phyloP scores from a whole-genome alignment of 176 grass and related monocot genomes.

The Musa schizocarpa region DNA sequence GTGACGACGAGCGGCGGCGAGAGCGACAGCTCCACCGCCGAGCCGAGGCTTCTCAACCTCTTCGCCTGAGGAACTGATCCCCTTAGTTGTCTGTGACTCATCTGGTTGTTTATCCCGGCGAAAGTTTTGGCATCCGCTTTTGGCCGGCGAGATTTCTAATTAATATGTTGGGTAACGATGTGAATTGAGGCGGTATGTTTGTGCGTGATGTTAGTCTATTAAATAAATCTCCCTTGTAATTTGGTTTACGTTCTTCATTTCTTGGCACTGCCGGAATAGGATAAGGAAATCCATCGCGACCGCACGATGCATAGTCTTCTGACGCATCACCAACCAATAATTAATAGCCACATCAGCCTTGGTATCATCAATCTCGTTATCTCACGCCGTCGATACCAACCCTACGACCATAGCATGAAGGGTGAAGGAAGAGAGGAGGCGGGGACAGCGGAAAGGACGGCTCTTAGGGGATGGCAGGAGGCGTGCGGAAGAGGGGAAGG shows the following conservation, averaged over 20 bases:
- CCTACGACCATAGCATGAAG: no score
- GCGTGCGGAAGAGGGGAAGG: background rate
- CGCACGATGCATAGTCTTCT: no score
- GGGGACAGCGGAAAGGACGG: conserved; percentile 1
- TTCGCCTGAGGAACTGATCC: conserved; percentile 33
- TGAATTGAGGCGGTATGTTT: no score
- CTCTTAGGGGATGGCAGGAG: background rate
- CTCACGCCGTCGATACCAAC: background rate
- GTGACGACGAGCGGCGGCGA: conserved; percentile 38
- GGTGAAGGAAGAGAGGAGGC: background rate
- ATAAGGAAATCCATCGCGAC: no score
- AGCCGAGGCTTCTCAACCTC: conserved; percentile 55
- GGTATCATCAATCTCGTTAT: no score
- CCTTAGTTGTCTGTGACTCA: no score
- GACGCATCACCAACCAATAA: no score
- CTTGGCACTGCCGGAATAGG: background rate
- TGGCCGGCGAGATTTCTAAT: no score
- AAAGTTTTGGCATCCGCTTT: background rate
- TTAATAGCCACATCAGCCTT: no score
- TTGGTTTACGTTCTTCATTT: no score
- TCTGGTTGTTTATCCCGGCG: background rate
- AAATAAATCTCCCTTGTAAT: background rate
- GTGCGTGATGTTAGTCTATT: no score
- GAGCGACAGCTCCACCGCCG: conserved; percentile 8
- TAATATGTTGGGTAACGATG: no score